These are phyloP conservation scores for Strobilomyces confusus DNA, from an alignment of 768 basidiomycete genomes.

Conservation along the genomic window DNA sequence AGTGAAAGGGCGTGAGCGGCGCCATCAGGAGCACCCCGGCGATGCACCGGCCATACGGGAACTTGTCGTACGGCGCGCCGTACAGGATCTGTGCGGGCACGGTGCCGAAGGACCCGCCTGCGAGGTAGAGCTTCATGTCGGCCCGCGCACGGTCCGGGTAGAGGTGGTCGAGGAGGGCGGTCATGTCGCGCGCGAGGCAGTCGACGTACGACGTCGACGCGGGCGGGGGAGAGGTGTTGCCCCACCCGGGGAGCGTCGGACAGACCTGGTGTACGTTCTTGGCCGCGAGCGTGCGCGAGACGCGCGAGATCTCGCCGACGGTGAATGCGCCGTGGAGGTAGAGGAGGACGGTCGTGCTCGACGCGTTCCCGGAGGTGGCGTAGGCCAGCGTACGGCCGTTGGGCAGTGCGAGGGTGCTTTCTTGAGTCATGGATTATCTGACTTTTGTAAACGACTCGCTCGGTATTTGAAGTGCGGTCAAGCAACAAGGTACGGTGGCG, in stretches of 20 bases:
- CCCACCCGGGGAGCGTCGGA: slow-evolving; percentile 60
- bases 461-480: no score
- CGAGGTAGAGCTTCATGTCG: slow-evolving; percentile 45
- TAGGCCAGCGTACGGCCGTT: slow-evolving; percentile 52
- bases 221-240: slow-evolving; percentile 43
- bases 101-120: slow-evolving; percentile 53
- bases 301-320: slow-evolving; percentile 40
- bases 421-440: neutral
- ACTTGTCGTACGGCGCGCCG: slow-evolving; percentile 45
- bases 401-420: slow-evolving; percentile 20
- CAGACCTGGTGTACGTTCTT: slow-evolving; percentile 44
- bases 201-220: slow-evolving; percentile 35
- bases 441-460: neutral
- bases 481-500: neutral
- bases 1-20: slow-evolving; percentile 44
- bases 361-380: slow-evolving; percentile 46
- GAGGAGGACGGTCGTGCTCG: slow-evolving; percentile 46
- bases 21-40: slow-evolving; percentile 45
- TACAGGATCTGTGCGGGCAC: slow-evolving; percentile 55
- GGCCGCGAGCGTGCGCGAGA: slow-evolving; percentile 34
- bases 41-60: slow-evolving; percentile 47
- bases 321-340: slow-evolving; percentile 56
- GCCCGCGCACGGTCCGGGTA: slow-evolving; percentile 36
- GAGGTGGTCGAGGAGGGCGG: slow-evolving; percentile 45
- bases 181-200: slow-evolving; percentile 42